Base-by-base conservation (phyloP, 371 early-diverging fungal genomes). In the Circinella umbellata region DNA sequence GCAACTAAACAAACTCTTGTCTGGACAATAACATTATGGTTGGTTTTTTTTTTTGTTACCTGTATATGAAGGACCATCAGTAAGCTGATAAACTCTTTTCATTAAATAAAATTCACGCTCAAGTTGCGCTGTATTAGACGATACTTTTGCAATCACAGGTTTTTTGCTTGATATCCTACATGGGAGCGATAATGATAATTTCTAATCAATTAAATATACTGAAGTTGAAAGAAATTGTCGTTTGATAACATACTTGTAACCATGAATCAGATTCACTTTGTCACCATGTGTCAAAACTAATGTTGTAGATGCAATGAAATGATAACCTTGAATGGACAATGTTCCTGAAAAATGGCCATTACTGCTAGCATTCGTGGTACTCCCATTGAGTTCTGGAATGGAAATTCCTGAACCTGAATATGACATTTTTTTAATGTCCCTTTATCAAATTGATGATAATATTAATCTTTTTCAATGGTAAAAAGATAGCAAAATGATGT, bases 21-120 rank as follows among this genome's bases (percentile, higher is more conserved):
- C 20, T 13, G 17, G 10, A 54, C 4, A 66, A n/a, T 54, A 73
- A 75, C 75, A 74, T 37, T 78, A 9, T 61, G 65, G 76, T 18
- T 70, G 71, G 9, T 69, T 51, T 76, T 76, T 63, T 79, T 79
- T 13, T 67, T 36, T n/a, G 18, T 34, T 17, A 77, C 81, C 81
- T 14, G 78, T 17, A 63, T 71, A 79, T 17, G 73, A 68, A 4
- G 74, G 64, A 15, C 80, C 80, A 69, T 80, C 80, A 9, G 72
- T 37, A 13, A 76, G 49, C 59, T 82, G 74, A 67, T 78, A 78
- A 34, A 82, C 55, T 65, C 76, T 70, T 42, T 76, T 80, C 70
- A 75, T 80, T 11, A 78, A 73, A 55, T 80, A 73, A 68, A 76
- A 82, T 59, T 82, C 82, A 61, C 82, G 63, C 70, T 82, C 82